Base-by-base conservation (phyloP, 768 basidiomycete genomes). In the Gymnopilus junonius region DNA sequence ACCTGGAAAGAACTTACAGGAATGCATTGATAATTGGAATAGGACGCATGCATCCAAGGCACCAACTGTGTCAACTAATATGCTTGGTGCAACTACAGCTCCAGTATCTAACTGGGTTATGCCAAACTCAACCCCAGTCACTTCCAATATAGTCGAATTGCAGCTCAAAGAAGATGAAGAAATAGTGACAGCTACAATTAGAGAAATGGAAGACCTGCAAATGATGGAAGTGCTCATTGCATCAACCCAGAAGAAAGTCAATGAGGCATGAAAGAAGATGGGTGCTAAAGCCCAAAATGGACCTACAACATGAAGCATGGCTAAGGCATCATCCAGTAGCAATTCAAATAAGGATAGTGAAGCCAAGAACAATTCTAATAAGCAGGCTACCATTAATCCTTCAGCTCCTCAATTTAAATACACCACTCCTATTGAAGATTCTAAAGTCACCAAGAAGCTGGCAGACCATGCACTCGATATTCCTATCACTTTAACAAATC, bases 21-120 rank as follows among this genome's bases (percentile, higher is more conserved):
- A 66, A 29, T n/a, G 59, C n/a, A 58, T 66, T 10, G 62, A 66
- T 27, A 66, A 61, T 32, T 66, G 65, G 65, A 39, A 60, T 10
- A 59, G 59, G 11, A 23, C 27, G 0, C 39, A 58, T 20, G 34
- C 39, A 1, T 7, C 61, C 8, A 37, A 21, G 7, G 29, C 21
- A 1, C 14, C 34, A 1, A 63, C 31, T 0, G 61, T 66, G 1
- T 66, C 61, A 1, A 48, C 46, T 3, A 63, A 66, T n/a, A 12
- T 63, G 1, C 53, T 63, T 14, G 43, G 14, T 4, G 42, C 35
- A 15, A 12, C 15, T 4, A 11, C 15, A 21, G 29, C 27, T 17
- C 23, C n/a, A 17, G 17, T 2, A 17, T 39, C 10, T 17, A 25
- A 35, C 29, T 8, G 15, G 14, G 34, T 20, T 10, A 39, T 35